Evolutionary conservation across 2,329 filamentous ascomycete species (phyloP).

Genomic region (Trichoderma simmonsii): DNA sequence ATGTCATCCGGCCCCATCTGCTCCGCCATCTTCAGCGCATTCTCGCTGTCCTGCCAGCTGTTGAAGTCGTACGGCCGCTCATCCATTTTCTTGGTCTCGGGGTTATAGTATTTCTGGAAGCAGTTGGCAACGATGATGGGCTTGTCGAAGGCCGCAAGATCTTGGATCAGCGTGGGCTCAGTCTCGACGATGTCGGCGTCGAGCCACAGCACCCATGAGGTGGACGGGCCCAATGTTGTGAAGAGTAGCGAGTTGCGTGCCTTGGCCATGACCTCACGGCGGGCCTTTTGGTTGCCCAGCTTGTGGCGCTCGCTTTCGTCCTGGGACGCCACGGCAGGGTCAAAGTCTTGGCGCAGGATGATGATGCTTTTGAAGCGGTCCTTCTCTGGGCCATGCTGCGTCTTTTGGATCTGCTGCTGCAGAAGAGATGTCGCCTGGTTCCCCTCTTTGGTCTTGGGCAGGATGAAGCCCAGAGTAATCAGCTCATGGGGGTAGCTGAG

Average conservation of each 20-base stretch:
- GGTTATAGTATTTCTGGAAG: conserved; percentile 79
- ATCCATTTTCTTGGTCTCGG: conserved; percentile 63
- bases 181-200: conserved; percentile 91
- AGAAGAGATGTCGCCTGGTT: conserved; percentile 80
- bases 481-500: conserved; percentile 89
- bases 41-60: conserved; percentile 89
- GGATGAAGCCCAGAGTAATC: conserved; percentile 92
- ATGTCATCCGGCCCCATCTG: conserved; percentile 91
- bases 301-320: conserved; percentile 88
- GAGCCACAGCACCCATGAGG: conserved; percentile 96
- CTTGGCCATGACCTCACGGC: conserved; percentile 86
- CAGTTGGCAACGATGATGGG: conserved; percentile 94
- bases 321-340: conserved; percentile 75
- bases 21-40: conserved; percentile 68
- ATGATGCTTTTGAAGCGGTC: conserved; percentile 89
- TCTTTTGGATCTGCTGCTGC: conserved; percentile 80
- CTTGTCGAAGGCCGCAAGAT: conserved; percentile 82
- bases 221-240: conserved; percentile 85
- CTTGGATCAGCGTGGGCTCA: conserved; percentile 80
- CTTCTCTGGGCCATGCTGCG: conserved; percentile 72
- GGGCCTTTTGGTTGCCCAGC: conserved; percentile 80
- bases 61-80: conserved; percentile 95
- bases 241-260: conserved; percentile 93
- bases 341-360: conserved; percentile 93
- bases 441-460: conserved; percentile 89